Evolutionary conservation across 352 stramenopile species (phyloP).

Genomic region (Blastocystis sp.): DNA sequence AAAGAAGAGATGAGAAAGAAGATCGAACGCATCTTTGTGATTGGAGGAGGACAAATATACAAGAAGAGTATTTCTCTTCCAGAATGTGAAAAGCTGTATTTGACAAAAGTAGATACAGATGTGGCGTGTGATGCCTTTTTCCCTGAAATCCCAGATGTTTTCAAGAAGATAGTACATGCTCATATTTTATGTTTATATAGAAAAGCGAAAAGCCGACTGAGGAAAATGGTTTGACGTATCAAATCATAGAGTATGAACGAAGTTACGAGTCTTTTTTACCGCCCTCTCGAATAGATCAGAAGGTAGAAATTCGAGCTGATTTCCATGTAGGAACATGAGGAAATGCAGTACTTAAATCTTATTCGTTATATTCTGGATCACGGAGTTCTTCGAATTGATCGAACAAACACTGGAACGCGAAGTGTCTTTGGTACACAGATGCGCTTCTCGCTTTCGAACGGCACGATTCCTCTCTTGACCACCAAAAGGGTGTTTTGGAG

Average conservation of each 20-base stretch:
- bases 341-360: conserved; percentile 84
- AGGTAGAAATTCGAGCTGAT: not conserved
- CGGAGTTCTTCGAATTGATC: conserved; percentile 84
- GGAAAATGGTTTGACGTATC: conserved; percentile 67
- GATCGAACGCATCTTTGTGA: conserved; percentile 89
- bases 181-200: not conserved
- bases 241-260: conserved; percentile 67
- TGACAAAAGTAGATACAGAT: conserved; percentile 79
- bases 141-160: conserved; percentile 65
- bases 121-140: conserved; percentile 86
- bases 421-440: conserved; percentile 91
- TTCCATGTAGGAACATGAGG: conserved; percentile 70
- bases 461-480: conserved; percentile 90
- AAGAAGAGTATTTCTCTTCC: conserved; percentile 77
- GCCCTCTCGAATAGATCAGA: not conserved
- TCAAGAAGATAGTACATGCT: not conserved
- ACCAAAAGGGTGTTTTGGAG: conserved; percentile 99
- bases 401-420: conserved; percentile 93
- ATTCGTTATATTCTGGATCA: conserved; percentile 90
- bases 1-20: not conserved
- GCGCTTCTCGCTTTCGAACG: conserved; percentile 85
- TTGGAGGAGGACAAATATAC: conserved; percentile 89
- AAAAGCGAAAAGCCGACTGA: not conserved
- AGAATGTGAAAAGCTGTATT: conserved; percentile 76
- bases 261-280: not conserved